Base-by-base conservation (phyloP, 768 basidiomycete species). In the Phylloporus sp. region DNA sequence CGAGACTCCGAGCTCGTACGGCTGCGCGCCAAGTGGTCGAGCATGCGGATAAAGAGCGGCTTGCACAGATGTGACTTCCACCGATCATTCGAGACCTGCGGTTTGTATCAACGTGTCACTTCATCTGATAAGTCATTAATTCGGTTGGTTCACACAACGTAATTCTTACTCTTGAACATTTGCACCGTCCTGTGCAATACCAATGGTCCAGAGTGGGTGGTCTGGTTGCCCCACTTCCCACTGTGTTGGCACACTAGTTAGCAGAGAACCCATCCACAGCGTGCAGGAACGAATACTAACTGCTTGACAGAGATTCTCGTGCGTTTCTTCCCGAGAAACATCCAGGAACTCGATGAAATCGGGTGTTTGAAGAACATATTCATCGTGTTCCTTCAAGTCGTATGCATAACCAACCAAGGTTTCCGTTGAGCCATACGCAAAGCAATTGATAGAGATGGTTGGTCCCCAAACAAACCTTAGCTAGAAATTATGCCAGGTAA, bases 281-380 rank as follows among this genome's bases (percentile, higher is more conserved):
- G 8, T 2, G 7, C 12, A 29, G 5, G 15, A 4, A 5, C 5
- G 29, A 45, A 35, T 13, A 56, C 62, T 42, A 11, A 64, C 63
- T 2, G 52, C 38, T 18, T 64, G 53, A 34, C 51, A 16, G n/a
- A 65, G 26, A 24, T 60, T 56, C 11, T 56, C 39, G 13, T 54
- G 49, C 12, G 42, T 46, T 38, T 47, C 55, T 12, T 56, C 56
- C 8, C 23, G 41, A 6, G 56, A 31, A 8, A 54, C 40, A 9
- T 59, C 62, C 18, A 66, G 39, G 22, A 60, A 66, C 40, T 62
- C 62, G 1, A 58, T 18, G n/a, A 62, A 20, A 0, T 54, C 54
- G 5, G 47, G 47, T 2, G 13, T 9, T 16, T 2, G 7, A 18
- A 54, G 31, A 23, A 56, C 45, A 13, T 61, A 59, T 10, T 40